Base-by-base conservation (phyloP, 73 alveolate species). In the Paramecium primaurelia region DNA sequence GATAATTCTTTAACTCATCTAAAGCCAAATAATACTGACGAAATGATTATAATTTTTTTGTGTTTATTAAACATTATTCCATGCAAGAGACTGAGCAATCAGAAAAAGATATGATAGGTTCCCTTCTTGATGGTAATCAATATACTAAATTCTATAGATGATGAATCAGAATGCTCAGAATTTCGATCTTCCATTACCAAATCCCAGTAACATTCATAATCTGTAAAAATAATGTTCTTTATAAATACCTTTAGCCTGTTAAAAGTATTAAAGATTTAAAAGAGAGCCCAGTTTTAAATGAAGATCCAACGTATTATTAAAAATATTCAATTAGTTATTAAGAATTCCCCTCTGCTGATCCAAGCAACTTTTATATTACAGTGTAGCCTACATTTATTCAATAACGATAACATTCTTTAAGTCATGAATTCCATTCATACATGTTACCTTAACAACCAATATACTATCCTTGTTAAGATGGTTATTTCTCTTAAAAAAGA, bases 51-150 rank as follows among this genome's bases (percentile, higher is more conserved):
- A 34, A 64, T 64, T 64, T 64, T 64, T 64, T 64, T 64, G 47
- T 64, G 42, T 64, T 64, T 64, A 32, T 64, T 54, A 54, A 54
- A 54, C 84, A 32, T 25, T 64, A 64, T 28, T 28, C 28, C 22
- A 64, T 64, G 84, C 47, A 64, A 64, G 84, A 64, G 84, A 64
- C 84, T 2, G 87, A 73, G 47, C 59, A 73, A 47, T 80, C 91
- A 42, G 91, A 80, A 49, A 80, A 80, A 49, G 91, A 80, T 80
- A 80, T 80, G 91, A 80, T 80, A 80, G 91, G 91, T 32, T 45
- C 77, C 49, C 91, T 80, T 40, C 45, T 80, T n/a, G 91, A 80
- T 22, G 91, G 91, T 80, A 80, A n/a, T 32, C 32, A 14, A 37
- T 20, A 37, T 80, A 20, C 11, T 45, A 20, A 18, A 26, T 40